Percentiles rank a stretch among this genome's conserved stretches.
Evolutionary conservation across 2,329 filamentous ascomycete genomes (phyloP).

Genomic region (Dendryphion nanum): DNA sequence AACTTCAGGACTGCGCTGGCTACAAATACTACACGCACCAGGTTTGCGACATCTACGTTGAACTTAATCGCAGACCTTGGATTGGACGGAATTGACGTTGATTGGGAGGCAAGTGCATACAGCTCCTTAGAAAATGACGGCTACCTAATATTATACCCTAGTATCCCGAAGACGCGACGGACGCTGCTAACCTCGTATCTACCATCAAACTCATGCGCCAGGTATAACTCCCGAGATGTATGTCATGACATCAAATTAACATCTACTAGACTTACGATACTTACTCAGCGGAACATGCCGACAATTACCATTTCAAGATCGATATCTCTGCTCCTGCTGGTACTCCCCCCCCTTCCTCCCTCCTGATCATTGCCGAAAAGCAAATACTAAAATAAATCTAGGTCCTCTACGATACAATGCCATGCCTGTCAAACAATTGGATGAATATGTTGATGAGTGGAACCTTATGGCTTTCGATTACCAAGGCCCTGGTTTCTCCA

Average conservation of each 20-base stretch:
- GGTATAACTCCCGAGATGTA: too few species aligned
- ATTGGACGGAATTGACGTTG: constrained; percentile 53
- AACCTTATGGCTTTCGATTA: constrained; percentile 47
- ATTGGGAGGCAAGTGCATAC: constrained; percentile 46
- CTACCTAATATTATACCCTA: too few species aligned
- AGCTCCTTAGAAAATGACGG: too few species aligned
- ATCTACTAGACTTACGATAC: too few species aligned
- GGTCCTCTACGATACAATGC: constrained; percentile 39
- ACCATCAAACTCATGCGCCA: too few species aligned
- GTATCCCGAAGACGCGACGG: too few species aligned
- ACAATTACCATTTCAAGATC: constrained; percentile 43
- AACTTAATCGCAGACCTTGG: constrained; percentile 76
- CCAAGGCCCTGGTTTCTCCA: constrained; percentile 75
- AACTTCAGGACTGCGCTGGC: constrained; percentile 65
- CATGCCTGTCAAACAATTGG: constrained; percentile 41
- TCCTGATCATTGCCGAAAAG: too few species aligned
- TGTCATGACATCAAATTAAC: constrained; percentile 2
- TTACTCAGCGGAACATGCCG: constrained; percentile 37
- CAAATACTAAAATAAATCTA: too few species aligned
- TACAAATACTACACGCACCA: constrained; percentile 63
- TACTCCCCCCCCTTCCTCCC: too few species aligned
- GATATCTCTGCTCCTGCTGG: constrained; percentile 46
- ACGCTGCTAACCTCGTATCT: too few species aligned
- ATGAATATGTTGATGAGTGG: constrained; percentile 46
- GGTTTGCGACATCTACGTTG: constrained; percentile 70